These are phyloP conservation scores for Eimeria tenella DNA, from an alignment of 169 alveolate species.

Conservation along the genomic window DNA sequence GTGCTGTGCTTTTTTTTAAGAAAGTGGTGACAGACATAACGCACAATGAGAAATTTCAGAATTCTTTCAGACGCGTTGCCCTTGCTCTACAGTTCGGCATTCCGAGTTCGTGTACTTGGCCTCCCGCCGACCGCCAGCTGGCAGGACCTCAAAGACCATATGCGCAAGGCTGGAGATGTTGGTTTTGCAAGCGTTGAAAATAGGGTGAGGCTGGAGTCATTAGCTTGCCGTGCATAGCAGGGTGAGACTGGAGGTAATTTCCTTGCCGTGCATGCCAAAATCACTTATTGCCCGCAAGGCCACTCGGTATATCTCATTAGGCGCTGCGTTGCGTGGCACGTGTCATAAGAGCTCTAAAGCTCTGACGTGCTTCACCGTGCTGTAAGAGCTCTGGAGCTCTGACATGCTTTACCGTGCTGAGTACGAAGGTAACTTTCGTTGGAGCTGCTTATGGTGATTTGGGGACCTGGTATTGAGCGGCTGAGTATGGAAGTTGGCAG, in stretches of 20 bases:
- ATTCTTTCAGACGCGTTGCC: not conserved
- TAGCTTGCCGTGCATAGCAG: not conserved
- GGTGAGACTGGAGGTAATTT: not conserved
- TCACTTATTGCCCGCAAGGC: not conserved
- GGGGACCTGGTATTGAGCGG: not conserved
- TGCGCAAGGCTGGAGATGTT: conserved; percentile 89
- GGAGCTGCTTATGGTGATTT: not conserved
- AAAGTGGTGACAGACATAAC: no score
- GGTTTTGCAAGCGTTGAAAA: conserved; percentile 87
- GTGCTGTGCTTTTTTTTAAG: no score
- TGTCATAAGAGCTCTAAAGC: not conserved
- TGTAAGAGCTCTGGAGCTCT: not conserved
- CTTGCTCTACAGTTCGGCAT: conserved; percentile 83
- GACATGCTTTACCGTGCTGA: not conserved
- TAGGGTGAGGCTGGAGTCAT: conserved; percentile 77
- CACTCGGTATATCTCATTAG: not conserved
- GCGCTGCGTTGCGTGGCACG: not conserved
- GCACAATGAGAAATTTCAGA: no score
- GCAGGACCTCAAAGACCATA: conserved; percentile 91
- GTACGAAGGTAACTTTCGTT: conserved; percentile 6
- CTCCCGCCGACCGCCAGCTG: conserved; percentile 88
- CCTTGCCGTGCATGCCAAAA: not conserved
- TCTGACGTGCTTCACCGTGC: not conserved
- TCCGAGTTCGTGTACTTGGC: conserved; percentile 85
- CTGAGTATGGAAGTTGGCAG: not conserved